These are phyloP conservation scores for Arabidopsis suecica DNA, from an alignment of 345 rosid species.

Conservation along the genomic window DNA sequence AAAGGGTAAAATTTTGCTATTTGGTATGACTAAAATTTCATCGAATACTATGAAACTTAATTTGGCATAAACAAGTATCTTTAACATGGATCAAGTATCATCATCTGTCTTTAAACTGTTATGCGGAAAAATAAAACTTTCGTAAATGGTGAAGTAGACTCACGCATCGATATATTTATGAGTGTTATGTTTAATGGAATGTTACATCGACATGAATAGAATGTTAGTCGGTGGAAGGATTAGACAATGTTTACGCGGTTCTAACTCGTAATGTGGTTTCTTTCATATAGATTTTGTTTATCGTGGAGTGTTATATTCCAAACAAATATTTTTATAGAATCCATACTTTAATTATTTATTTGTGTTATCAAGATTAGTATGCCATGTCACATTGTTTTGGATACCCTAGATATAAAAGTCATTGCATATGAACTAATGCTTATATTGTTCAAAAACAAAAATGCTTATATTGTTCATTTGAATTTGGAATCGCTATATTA, in stretches of 20 bases:
- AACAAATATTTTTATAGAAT: not conserved
- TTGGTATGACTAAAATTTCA: not conserved
- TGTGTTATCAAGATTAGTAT: not conserved
- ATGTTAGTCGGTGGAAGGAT: not conserved
- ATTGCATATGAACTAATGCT: not conserved
- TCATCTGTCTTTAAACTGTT: not conserved
- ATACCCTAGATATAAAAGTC: not conserved
- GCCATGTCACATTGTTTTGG: not conserved
- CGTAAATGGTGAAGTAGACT: not conserved
- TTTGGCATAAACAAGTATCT: not conserved
- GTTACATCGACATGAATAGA: slow-evolving; percentile 6
- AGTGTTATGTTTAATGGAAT: not conserved
- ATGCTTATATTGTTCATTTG: not conserved
- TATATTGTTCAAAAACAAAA: not conserved
- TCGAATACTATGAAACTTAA: not conserved
- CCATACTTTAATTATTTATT: not conserved
- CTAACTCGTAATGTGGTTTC: not conserved
- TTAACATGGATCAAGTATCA: not conserved
- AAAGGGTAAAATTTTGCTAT: not conserved
- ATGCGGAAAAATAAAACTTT: not conserved
- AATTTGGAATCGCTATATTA: not conserved
- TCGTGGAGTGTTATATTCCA: slow-evolving; percentile 2
- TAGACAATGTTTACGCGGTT: not conserved
- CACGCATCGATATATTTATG: not conserved
- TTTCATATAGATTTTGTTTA: not conserved